Conservation (phyloP, 345 rosid species). For the Citrus glauca region DNA sequence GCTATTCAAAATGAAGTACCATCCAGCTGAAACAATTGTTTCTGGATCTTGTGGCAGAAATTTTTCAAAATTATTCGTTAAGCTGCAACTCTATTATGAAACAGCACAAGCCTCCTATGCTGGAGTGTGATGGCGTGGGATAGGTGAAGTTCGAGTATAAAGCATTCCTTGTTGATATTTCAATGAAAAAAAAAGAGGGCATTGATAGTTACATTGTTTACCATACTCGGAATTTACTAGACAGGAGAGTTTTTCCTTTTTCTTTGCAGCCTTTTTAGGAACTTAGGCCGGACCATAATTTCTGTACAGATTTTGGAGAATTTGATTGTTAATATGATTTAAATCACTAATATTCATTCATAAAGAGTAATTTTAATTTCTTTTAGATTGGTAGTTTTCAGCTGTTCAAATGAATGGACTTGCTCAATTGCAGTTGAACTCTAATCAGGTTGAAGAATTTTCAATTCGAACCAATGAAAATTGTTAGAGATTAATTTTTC, state of each 20-base stretch:
- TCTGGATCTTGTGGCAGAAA: background rate
- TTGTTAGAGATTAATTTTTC: background rate
- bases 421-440: too few species aligned
- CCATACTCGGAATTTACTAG: background rate
- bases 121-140: background rate
- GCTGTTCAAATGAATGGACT: too few species aligned
- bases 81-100: background rate
- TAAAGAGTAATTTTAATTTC: too few species aligned
- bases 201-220: background rate
- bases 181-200: background rate
- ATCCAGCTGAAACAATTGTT: background rate
- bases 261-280: background rate
- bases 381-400: too few species aligned
- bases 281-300: background rate
- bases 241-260: background rate
- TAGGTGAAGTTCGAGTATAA: background rate
- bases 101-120: background rate
- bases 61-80: background rate
- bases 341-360: background rate
- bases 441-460: background rate
- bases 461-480: background rate
- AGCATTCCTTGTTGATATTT: background rate
- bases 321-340: background rate
- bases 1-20: background rate
- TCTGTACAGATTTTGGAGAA: background rate